Evolutionary conservation across 1,284 basidiomycete species (phyloP).

Genomic region (Cutaneotrichosporon dermatis): DNA sequence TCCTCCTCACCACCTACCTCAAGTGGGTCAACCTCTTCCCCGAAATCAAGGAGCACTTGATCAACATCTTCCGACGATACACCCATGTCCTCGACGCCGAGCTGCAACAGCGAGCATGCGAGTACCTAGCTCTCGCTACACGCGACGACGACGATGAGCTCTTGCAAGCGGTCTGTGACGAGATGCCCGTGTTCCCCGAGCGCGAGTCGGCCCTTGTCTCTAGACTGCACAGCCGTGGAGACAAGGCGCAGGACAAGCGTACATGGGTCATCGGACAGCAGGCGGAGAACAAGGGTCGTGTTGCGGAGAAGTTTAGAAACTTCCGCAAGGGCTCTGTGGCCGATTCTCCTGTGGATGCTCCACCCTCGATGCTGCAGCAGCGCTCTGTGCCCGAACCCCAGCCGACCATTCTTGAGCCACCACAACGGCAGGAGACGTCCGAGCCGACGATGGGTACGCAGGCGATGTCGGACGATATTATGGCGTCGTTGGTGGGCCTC

Average conservation of each 20-base stretch:
- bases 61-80: slow-evolving; percentile 96
- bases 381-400: slow-evolving; percentile 8
- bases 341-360: slow-evolving; percentile 1
- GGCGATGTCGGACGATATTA: slow-evolving; percentile 56
- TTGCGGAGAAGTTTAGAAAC: slow-evolving; percentile 56
- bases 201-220: slow-evolving; percentile 83
- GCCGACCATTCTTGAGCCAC: not conserved
- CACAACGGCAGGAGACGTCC: not conserved
- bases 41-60: slow-evolving; percentile 89
- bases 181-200: slow-evolving; percentile 98
- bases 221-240: slow-evolving; percentile 79
- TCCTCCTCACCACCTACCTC: slow-evolving; percentile 94
- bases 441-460: slow-evolving; percentile 40
- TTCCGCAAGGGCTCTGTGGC: slow-evolving; percentile 37
- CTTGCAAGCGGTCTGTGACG: slow-evolving; percentile 90
- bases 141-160: slow-evolving; percentile 84
- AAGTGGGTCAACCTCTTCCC: slow-evolving; percentile 96
- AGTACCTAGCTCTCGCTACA: slow-evolving; percentile 80
- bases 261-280: slow-evolving; percentile 95
- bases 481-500: slow-evolving; percentile 74
- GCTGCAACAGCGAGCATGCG: slow-evolving; percentile 95
- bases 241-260: slow-evolving; percentile 84
- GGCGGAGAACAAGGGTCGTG: slow-evolving; percentile 75
- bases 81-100: slow-evolving; percentile 96
- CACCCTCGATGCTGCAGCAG: slow-evolving; percentile 4